Conservation (phyloP, 2,329 filamentous ascomycete genomes). For the Talaromyces atroroseus region DNA sequence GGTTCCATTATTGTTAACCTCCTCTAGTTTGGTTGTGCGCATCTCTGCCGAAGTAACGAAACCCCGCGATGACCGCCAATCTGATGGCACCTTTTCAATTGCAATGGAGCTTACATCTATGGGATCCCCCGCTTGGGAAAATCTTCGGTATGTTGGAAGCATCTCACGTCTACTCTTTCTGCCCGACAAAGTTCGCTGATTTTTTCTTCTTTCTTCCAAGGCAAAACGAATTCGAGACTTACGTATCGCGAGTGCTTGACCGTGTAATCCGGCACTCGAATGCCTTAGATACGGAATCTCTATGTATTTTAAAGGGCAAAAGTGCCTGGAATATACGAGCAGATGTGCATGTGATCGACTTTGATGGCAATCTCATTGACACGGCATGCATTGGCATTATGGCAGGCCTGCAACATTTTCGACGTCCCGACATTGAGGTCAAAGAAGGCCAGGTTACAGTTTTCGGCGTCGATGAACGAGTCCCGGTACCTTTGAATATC, state of each 20-base stretch:
- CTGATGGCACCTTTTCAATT: slow-evolving; percentile 93
- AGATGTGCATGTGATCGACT: slow-evolving; percentile 84
- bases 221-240: slow-evolving; percentile 74
- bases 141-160: slow-evolving; percentile 55
- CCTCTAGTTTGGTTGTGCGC: slow-evolving; percentile 67
- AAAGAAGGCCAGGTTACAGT: slow-evolving; percentile 79
- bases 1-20: background rate
- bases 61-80: slow-evolving; percentile 81
- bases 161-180: background rate
- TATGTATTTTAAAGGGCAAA: slow-evolving; percentile 84
- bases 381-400: slow-evolving; percentile 80
- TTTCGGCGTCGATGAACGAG: slow-evolving; percentile 76
- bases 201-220: slow-evolving; percentile 34
- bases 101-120: slow-evolving; percentile 86
- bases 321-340: slow-evolving; percentile 90
- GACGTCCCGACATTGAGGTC: slow-evolving; percentile 81
- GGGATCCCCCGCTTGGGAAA: slow-evolving; percentile 84
- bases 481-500: slow-evolving; percentile 84
- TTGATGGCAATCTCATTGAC: slow-evolving; percentile 87
- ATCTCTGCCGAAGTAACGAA: slow-evolving; percentile 84
- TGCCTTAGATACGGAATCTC: slow-evolving; percentile 88
- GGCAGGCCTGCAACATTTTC: slow-evolving; percentile 83
- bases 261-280: slow-evolving; percentile 89
- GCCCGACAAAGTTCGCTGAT: background rate
- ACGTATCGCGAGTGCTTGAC: slow-evolving; percentile 83